A percentile compares a stretch with the other conserved stretches of the same genome.
phyloP scores from a whole-genome alignment of 192 early-diverging fungal species.

The Backusella morwellensis region DNA sequence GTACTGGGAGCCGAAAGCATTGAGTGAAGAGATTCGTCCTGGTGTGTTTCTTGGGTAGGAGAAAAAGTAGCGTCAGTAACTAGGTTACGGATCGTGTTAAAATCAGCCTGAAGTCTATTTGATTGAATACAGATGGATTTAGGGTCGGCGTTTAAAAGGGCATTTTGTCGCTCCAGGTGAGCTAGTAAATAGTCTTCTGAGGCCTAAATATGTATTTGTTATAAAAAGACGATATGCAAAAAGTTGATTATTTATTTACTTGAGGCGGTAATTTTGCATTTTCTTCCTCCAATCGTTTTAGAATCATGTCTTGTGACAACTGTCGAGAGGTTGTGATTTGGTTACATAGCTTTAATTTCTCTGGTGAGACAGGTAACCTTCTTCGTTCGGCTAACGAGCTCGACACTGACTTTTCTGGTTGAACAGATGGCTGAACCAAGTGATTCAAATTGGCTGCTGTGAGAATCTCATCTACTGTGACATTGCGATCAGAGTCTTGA shows the following conservation, averaged over 20 bases:
- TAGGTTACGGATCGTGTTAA: slow-evolving; percentile 49
- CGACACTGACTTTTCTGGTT: slow-evolving; percentile 7
- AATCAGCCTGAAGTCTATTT: slow-evolving; percentile 54
- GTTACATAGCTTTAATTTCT: slow-evolving; percentile 30
- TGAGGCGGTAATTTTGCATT: slow-evolving; percentile 56
- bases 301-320: background rate
- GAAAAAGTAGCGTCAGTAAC: slow-evolving; percentile 34
- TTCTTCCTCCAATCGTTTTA: slow-evolving; percentile 53
- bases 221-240: background rate
- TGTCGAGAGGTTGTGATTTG: slow-evolving; percentile 1
- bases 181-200: slow-evolving; percentile 56
- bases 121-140: slow-evolving; percentile 61
- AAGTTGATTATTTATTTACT: slow-evolving; percentile 27
- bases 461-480: slow-evolving; percentile 27
- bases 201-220: slow-evolving; percentile 35
- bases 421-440: slow-evolving; percentile 17
- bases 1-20: background rate
- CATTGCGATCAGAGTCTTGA: slow-evolving; percentile 19
- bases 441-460: slow-evolving; percentile 26
- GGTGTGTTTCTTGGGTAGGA: slow-evolving; percentile 15
- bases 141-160: slow-evolving; percentile 54
- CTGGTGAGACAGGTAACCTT: slow-evolving; percentile 31
- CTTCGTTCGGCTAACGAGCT: slow-evolving; percentile 34
- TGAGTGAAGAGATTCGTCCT: slow-evolving; percentile 5
- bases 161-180: slow-evolving; percentile 58